phyloP scores from a whole-genome alignment of 1,139 yeast species.

The Yamadazyma conglobata region DNA sequence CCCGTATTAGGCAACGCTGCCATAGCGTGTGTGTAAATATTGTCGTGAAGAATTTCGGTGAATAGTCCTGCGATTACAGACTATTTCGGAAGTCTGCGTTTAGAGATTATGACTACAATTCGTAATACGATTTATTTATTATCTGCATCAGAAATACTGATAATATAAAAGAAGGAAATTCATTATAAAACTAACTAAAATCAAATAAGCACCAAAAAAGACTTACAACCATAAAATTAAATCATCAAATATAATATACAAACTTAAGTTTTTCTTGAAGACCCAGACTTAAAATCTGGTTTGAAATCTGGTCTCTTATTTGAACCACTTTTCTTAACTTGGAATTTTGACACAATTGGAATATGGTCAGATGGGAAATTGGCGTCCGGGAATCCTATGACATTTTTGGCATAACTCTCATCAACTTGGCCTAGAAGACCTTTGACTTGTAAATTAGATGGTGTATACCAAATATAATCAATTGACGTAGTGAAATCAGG shows the following conservation, averaged over 20 bases:
- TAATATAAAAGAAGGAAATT: too few relatives aligned
- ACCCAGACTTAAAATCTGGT: constrained; percentile 50
- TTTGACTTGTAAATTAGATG: constrained; percentile 71
- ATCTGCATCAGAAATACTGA: too few relatives aligned
- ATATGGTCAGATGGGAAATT: constrained; percentile 95
- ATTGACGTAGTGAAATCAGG: constrained; percentile 91
- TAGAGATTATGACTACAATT: too few relatives aligned
- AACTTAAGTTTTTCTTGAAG: constrained; percentile 46
- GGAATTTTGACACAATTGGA: constrained; percentile 75
- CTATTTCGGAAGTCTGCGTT: too few relatives aligned
- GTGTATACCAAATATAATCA: constrained; percentile 94
- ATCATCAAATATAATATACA: constrained; percentile 14
- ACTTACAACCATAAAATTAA: constrained; percentile 5
- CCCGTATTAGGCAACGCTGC: too few relatives aligned
- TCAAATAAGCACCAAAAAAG: constrained; percentile 4
- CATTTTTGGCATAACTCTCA: constrained; percentile 65
- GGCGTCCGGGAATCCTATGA: constrained; percentile 91
- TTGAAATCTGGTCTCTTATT: constrained; percentile 41
- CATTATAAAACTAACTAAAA: constrained; percentile 2
- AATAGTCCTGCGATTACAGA: too few relatives aligned
- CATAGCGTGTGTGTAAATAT: too few relatives aligned
- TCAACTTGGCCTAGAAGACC: constrained; percentile 87
- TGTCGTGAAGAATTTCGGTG: too few relatives aligned
- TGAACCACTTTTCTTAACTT: constrained; percentile 51
- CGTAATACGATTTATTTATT: too few relatives aligned